Percentiles rank a stretch among this genome's conserved stretches.
These are phyloP conservation scores for Heimioporus sp. DNA, from an alignment of 768 basidiomycete species.

Conservation along the genomic window DNA sequence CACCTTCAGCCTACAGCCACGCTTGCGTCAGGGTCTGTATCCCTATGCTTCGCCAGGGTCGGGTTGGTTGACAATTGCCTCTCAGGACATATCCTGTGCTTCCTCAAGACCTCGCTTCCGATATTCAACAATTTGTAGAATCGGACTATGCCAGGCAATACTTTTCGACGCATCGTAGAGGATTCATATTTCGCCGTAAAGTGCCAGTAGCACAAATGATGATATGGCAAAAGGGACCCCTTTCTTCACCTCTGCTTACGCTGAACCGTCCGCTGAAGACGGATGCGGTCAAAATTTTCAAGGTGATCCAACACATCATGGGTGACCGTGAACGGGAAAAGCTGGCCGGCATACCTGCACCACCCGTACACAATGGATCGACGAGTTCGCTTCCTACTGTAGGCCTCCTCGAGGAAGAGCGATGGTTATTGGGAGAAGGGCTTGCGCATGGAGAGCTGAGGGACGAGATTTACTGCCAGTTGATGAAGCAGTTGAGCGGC, in stretches of 20 bases:
- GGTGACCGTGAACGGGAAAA: conserved; percentile 83
- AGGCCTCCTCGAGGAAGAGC: conserved; percentile 74
- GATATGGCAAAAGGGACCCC: conserved; percentile 83
- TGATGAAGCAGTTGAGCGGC: conserved; percentile 86
- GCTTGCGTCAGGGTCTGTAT: conserved; percentile 63
- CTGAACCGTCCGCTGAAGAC: conserved; percentile 63
- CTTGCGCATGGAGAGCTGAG: conserved; percentile 78
- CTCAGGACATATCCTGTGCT: conserved; percentile 72
- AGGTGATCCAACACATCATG: conserved; percentile 90
- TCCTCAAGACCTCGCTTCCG: conserved; percentile 75
- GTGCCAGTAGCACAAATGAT: conserved; percentile 86
- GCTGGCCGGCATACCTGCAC: conserved; percentile 45
- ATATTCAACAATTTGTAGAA: conserved; percentile 85
- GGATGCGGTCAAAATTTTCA: conserved; percentile 84
- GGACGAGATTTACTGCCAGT: conserved; percentile 92
- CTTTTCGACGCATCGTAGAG: conserved; percentile 87
- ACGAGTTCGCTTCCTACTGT: conserved; percentile 40
- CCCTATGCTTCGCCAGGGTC: neutral
- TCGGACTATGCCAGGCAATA: conserved; percentile 85
- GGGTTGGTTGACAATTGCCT: conserved; percentile 9
- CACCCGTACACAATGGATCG: conserved; percentile 42
- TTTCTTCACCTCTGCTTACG: conserved; percentile 73
- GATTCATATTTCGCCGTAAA: conserved; percentile 79
- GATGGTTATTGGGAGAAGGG: conserved; percentile 82
- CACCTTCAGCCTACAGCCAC: conserved; percentile 38